Evolutionary conservation across 169 alveolate species (phyloP), one percentile per base, ranked within the genome.

Genomic region (Eimeria tenella): DNA sequence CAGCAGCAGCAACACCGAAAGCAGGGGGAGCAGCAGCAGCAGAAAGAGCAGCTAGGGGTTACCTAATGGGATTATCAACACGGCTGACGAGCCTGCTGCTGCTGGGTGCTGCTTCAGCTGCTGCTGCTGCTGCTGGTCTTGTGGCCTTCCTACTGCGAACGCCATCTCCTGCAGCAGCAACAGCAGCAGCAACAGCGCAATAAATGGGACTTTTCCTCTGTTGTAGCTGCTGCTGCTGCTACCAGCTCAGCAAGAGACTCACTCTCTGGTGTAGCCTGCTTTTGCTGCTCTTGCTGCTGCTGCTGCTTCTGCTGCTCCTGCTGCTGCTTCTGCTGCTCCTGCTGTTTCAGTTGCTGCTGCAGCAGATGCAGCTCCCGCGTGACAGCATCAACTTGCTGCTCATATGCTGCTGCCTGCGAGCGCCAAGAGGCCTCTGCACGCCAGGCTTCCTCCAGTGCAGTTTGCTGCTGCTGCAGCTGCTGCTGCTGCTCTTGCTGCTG

Each of bases 91-190:
- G 68, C 71, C 50, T 42, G 13, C 84, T 52, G 84, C 84, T 77
- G 68, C 87, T 77, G 55, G 52, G 11, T 13, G 70, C 17, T 53
- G 70, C 68, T 19, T 60, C 42, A 8, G 63, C 68, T 19, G 86
- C 42, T 31, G 63, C 86, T 11, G 55, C 87, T 50, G 87, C 87
- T 15, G 8, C 62, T 21, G 49, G 87, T 53, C 50, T 50, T 49
- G 42, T 62, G 60, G 87, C 68, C 55, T 77, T 77, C 15, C 52
- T 77, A 8, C 70, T 21, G 17, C 49, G 70, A 19, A 55, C 68
- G 68, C 87, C 42, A 9, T 77, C 87, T 5, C 87, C 87, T 77
- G 87, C 87, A 77, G 68, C 87, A 49, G 17, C 68, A 6, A 21
- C 87, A 77, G 55, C 68, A 53, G 87, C 87, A 49, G 55, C 68